These are phyloP conservation scores for Corymbia calophylla DNA, from an alignment of 441 rosid species.

Conservation along the genomic window DNA sequence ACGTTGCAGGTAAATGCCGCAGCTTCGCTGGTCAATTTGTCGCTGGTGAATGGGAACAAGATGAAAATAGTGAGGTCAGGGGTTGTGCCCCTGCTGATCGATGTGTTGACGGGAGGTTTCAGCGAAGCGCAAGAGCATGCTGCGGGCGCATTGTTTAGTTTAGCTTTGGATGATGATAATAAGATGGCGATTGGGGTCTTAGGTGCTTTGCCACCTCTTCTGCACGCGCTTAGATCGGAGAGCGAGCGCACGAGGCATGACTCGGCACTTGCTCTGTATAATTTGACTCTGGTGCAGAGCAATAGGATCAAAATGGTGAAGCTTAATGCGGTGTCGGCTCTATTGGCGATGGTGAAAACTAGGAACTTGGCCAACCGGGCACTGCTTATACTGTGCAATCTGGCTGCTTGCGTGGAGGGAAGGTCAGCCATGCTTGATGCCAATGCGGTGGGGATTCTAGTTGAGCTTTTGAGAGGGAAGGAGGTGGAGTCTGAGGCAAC, in stretches of 20 bases:
- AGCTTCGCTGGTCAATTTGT: conserved; percentile 5
- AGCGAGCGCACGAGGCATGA: conserved; percentile 4
- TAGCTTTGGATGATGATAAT: conserved; percentile 7
- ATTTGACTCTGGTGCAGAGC: conserved; percentile 6
- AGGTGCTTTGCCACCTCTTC: conserved; percentile 5
- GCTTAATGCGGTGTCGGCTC: conserved; percentile 5
- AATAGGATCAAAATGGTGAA: conserved; percentile 5
- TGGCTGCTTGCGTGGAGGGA: conserved; percentile 6
- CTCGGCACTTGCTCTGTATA: conserved; percentile 6
- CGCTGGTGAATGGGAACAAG: conserved; percentile 5
- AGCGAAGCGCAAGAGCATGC: conserved; percentile 5
- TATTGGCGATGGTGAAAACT: not conserved
- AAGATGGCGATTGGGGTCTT: conserved; percentile 8
- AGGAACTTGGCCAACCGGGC: not conserved
- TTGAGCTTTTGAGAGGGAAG: conserved; percentile 1
- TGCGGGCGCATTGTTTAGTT: conserved; percentile 9
- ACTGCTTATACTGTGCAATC: conserved; percentile 3
- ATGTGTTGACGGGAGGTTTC: not conserved
- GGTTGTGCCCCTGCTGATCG: conserved; percentile 1
- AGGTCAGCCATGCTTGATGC: conserved; percentile 1
- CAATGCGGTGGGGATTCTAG: conserved; percentile 2
- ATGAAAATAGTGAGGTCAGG: conserved; percentile 7
- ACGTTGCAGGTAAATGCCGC: conserved; percentile 5
- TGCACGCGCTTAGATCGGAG: conserved; percentile 1
- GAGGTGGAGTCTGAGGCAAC: not conserved